phyloP scores from a whole-genome alignment of 2,329 filamentous ascomycete genomes.

The Huntiella omanensis region DNA sequence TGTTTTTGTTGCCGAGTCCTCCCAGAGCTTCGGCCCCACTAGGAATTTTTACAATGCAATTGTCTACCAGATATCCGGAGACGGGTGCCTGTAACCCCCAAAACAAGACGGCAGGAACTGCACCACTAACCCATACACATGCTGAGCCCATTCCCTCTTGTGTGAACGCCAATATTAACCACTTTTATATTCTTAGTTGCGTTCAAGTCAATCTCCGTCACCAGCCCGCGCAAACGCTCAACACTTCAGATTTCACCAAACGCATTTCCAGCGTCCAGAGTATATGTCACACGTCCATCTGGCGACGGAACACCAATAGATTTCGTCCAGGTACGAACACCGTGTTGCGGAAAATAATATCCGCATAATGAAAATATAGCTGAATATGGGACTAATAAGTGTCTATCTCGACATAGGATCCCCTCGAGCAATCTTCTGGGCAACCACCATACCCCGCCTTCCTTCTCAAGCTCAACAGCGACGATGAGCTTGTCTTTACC shows the following conservation, averaged over 20 bases:
- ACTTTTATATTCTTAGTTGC: constrained; percentile 42
- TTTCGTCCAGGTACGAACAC: constrained; percentile 62
- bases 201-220: constrained; percentile 66
- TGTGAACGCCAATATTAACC: too few relatives aligned
- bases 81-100: too few relatives aligned
- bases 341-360: too few relatives aligned
- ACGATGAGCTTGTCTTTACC: constrained; percentile 81
- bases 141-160: too few relatives aligned
- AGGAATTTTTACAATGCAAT: not conserved
- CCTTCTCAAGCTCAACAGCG: constrained; percentile 69
- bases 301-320: constrained; percentile 65
- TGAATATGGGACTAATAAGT: constrained; percentile 9
- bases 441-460: constrained; percentile 26
- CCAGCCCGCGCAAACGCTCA: constrained; percentile 58
- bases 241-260: constrained; percentile 69
- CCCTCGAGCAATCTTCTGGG: constrained; percentile 7
- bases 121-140: too few relatives aligned
- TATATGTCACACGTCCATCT: constrained; percentile 50
- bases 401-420: constrained; percentile 5
- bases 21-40: not conserved
- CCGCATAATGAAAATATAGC: too few relatives aligned
- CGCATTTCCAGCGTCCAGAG: constrained; percentile 65
- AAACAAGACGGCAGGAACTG: too few relatives aligned
- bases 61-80: not conserved
- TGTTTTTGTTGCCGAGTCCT: not conserved